Conservation (phyloP, 495 filamentous ascomycete species). For the Talaromyces liani region DNA sequence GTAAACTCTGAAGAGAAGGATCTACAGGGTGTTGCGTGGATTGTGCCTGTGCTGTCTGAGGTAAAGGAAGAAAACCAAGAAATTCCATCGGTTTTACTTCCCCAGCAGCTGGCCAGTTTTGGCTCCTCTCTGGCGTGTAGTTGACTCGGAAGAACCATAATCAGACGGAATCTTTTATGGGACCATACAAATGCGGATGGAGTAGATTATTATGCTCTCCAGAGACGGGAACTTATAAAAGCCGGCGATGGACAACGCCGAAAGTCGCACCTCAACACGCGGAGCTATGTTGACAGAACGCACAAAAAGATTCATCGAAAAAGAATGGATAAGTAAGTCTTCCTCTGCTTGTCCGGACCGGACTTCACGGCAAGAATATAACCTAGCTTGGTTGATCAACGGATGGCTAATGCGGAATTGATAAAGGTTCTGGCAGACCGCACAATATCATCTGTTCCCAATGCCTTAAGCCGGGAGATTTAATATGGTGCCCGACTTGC, state of each 20-base stretch:
- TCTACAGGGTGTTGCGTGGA: not conserved
- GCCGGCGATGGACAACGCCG: not conserved
- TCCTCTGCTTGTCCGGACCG: not conserved
- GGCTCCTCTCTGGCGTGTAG: no score
- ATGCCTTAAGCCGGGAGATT: slow-evolving; percentile 20
- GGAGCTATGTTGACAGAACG: slow-evolving; percentile 1
- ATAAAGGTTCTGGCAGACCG: slow-evolving; percentile 21
- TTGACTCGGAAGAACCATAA: no score
- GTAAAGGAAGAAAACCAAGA: not conserved
- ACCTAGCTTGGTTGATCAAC: not conserved
- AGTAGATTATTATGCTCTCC: not conserved
- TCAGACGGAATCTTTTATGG: not conserved
- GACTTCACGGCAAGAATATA: not conserved
- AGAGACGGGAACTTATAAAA: not conserved
- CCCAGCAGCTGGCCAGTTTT: no score
- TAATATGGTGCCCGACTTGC: slow-evolving; percentile 26
- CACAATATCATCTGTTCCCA: slow-evolving; percentile 26
- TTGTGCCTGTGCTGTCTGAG: not conserved
- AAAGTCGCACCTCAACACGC: not conserved
- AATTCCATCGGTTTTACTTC: no score
- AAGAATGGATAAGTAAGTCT: slow-evolving; percentile 22
- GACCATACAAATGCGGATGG: not conserved
- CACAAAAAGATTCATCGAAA: slow-evolving; percentile 20
- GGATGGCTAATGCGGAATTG: not conserved
- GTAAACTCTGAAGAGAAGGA: not conserved